Evolutionary conservation across 441 rosid species (phyloP), one percentile per base, ranked within the genome.

Genomic region (Melastoma candidum): DNA sequence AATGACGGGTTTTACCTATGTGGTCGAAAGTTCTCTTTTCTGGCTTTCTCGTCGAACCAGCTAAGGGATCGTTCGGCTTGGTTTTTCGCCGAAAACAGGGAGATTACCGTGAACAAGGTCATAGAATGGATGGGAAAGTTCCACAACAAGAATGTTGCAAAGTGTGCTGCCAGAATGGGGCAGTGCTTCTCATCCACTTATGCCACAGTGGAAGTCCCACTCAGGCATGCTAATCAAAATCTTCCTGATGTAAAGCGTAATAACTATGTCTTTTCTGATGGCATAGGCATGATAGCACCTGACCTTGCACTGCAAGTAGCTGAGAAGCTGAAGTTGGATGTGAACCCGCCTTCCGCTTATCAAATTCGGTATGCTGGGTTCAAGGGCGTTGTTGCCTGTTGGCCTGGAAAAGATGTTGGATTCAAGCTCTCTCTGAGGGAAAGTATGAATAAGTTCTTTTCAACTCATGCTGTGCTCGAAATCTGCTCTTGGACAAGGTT

Each of bases 161-260:
- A 80, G 68, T 87, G 98, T 74, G 95, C 98, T 60, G 98, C 96
- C 41, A 78, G 98, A 78, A 92, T 92, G 98, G 98, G 98, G 47
- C 84, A 69, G 53, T 92, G 96, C 74, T 92, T 92, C 71, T 92
- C 98, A 43, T 92, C 98, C 22, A 17, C 98, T 14, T 92, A 87
- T 61, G 94, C 98, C 5, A 77, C 85, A 22, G 83, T 87, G 49
- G 90, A 76, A 59, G 90, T 87, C 68, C 83, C 87, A 55, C 48
- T 48, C 58, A 2, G 7, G 1, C 69, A 85, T 73, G 83, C 73
- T 53, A 53, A 71, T 54, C 49, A 3, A n/a, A 39, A 58, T n/a
- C 78, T 85, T 74, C 74, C 81, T 17, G 95, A 92, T 63, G 63
- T 87, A 47, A 2, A 67, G 71, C 80, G 90, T 67, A 82, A 83